phyloP scores from a whole-genome alignment of 2,329 filamentous ascomycete genomes.

The Trichoderma citrinoviride region DNA sequence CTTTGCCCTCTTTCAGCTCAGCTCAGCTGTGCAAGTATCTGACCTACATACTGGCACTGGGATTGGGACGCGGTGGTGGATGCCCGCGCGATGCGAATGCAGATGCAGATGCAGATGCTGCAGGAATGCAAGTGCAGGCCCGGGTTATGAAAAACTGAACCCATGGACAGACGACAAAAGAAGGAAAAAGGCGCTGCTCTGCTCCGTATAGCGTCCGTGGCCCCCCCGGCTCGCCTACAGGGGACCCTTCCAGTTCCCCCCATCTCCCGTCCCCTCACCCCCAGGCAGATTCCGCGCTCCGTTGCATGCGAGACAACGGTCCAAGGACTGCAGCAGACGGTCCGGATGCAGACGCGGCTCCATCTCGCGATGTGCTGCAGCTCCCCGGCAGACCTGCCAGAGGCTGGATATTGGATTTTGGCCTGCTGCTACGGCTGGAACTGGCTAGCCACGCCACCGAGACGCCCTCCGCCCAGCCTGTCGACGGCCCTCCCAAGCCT shows the following conservation, averaged over 20 bases:
- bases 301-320: constrained; percentile 11
- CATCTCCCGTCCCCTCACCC: not conserved
- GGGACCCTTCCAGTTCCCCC: not conserved
- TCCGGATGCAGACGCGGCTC: constrained; percentile 22
- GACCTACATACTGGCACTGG: not conserved
- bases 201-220: constrained; percentile 6
- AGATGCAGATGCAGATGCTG: not conserved
- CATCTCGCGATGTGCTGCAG: constrained; percentile 19
- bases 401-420: constrained; percentile 5
- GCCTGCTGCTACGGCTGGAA: not conserved
- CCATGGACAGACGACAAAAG: not conserved
- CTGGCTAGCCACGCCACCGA: constrained; percentile 17
- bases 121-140: too few relatives aligned
- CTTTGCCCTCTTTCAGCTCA: not conserved
- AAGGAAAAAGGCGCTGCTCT: not conserved
- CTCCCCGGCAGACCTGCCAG: constrained; percentile 20
- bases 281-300: not conserved
- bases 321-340: constrained; percentile 8
- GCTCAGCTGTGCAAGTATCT: not conserved
- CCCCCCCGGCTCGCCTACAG: not conserved
- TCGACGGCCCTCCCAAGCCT: constrained; percentile 12
- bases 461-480: constrained; percentile 17
- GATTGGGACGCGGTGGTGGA: not conserved
- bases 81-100: not conserved
- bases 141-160: too few relatives aligned